Evolutionary conservation across 2,329 filamentous ascomycete species (phyloP).

Genomic region (Fusarium keratoplasticum): DNA sequence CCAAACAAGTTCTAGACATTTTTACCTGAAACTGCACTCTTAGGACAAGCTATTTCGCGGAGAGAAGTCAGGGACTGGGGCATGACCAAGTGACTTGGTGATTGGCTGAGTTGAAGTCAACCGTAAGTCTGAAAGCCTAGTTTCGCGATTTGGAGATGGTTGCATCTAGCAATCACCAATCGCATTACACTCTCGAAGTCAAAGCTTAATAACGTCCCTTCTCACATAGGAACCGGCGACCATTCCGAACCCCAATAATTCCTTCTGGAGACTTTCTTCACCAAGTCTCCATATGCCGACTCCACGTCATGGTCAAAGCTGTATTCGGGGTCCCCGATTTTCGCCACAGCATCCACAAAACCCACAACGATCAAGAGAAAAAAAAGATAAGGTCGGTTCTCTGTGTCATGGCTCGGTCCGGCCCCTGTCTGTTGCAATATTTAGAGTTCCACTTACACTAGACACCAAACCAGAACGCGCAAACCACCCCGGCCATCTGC

Average conservation of each 20-base stretch:
- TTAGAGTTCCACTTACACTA: constrained; percentile 3
- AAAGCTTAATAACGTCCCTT: neutral
- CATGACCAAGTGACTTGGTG: neutral
- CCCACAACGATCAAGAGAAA: neutral
- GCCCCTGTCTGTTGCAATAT: neutral
- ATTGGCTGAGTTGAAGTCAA: neutral
- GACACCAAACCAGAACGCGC: constrained; percentile 3
- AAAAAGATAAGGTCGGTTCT: neutral
- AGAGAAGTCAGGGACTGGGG: neutral
- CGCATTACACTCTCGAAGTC: neutral
- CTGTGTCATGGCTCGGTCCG: neutral
- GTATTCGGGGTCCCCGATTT: neutral
- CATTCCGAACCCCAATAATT: neutral
- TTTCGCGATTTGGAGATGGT: too few relatives aligned
- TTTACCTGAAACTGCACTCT: too few relatives aligned
- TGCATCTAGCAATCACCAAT: neutral
- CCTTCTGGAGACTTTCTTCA: neutral
- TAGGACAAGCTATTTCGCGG: too few relatives aligned
- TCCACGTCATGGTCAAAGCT: neutral
- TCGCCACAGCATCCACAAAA: neutral
- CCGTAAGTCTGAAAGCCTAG: neutral
- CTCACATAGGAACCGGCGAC: neutral
- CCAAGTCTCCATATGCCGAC: neutral
- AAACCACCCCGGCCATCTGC: constrained; percentile 5
- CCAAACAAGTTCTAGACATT: neutral